Conservation (phyloP, 371 early-diverging fungal species). For the Globomyces sp. region DNA sequence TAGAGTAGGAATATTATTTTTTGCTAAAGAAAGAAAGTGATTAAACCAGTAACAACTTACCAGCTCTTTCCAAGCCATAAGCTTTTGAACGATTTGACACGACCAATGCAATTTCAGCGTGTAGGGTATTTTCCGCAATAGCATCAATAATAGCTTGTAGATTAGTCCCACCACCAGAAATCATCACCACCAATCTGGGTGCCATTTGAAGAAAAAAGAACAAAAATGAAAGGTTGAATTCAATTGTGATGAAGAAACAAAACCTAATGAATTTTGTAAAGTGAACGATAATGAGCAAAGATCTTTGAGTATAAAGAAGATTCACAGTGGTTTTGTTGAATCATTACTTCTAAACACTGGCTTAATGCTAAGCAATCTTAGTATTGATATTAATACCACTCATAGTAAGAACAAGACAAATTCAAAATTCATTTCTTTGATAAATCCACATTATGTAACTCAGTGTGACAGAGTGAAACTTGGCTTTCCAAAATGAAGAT, state of each 20-base stretch:
- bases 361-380: too few relatives aligned
- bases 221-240: background rate
- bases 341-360: too few relatives aligned
- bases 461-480: too few relatives aligned
- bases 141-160: slow-evolving; percentile 96
- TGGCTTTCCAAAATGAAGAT: too few relatives aligned
- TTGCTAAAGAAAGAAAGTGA: slow-evolving; percentile 22
- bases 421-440: too few relatives aligned
- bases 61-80: slow-evolving; percentile 81
- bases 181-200: slow-evolving; percentile 80
- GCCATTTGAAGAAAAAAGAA: slow-evolving; percentile 12
- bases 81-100: slow-evolving; percentile 78
- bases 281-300: too few relatives aligned
- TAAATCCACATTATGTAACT: too few relatives aligned
- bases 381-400: too few relatives aligned
- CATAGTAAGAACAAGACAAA: too few relatives aligned
- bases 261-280: too few relatives aligned
- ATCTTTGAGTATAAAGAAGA: too few relatives aligned
- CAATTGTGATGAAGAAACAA: background rate
- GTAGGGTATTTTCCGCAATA: slow-evolving; percentile 30
- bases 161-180: slow-evolving; percentile 94
- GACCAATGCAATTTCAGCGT: slow-evolving; percentile 61
- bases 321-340: too few relatives aligned
- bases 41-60: slow-evolving; percentile 5
- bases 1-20: slow-evolving; percentile 79